phyloP scores from a whole-genome alignment of 768 basidiomycete genomes.

The Boletus rubescentipes region DNA sequence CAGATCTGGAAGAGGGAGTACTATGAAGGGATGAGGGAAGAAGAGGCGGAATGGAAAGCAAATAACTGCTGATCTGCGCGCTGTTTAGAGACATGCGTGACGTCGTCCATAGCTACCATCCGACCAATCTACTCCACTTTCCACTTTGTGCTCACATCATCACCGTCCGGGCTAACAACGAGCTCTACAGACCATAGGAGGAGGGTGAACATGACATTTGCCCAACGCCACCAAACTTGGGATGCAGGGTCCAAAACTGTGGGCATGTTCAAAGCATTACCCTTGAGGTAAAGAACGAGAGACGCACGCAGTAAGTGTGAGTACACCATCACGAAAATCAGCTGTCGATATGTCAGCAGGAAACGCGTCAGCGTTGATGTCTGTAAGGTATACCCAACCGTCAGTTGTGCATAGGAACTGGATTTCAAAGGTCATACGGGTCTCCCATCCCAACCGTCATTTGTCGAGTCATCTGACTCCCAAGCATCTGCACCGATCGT shows the following conservation, averaged over 20 bases:
- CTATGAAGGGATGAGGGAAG: conserved; percentile 68
- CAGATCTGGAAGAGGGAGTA: conserved; percentile 94
- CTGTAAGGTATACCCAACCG: conserved; percentile 35
- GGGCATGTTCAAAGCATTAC: conserved; percentile 1
- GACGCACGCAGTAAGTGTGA: conserved; percentile 79
- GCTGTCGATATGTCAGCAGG: conserved; percentile 78
- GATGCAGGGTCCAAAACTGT: conserved; percentile 83
- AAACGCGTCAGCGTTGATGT: conserved; percentile 75
- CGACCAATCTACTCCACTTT: conserved; percentile 55
- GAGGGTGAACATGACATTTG: conserved; percentile 85
- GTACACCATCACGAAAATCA: conserved; percentile 84
- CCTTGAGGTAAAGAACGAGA: background rate
- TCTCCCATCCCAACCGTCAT: conserved; percentile 65
- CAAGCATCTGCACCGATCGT: conserved; percentile 81
- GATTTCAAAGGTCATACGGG: conserved; percentile 46
- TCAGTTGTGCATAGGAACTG: conserved; percentile 7
- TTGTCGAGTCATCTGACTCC: conserved; percentile 64
- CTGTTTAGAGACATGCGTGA: conserved; percentile 3
- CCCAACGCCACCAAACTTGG: conserved; percentile 95
- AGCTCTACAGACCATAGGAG: conserved; percentile 82
- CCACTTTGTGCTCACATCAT: conserved; percentile 67
- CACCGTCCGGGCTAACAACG: conserved; percentile 74
- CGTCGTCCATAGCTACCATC: conserved; percentile 9
- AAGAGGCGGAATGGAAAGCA: conserved; percentile 67
- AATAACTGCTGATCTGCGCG: conserved; percentile 38